Percentiles rank a stretch among this genome's conserved stretches.
phyloP scores from a whole-genome alignment of 345 rosid species.

The Eucalyptus sp. region DNA sequence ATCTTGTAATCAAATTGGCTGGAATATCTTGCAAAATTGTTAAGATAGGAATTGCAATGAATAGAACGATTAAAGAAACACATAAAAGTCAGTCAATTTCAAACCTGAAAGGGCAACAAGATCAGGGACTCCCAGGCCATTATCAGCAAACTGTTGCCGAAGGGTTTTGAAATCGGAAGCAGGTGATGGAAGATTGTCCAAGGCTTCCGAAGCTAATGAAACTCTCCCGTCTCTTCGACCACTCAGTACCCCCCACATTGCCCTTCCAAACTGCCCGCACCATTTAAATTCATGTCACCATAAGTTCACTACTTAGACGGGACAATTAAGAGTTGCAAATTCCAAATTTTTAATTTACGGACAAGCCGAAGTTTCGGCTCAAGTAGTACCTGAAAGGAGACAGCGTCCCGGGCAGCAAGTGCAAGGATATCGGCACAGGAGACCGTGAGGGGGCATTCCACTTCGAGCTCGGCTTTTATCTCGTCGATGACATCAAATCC shows the following conservation, averaged over 20 bases:
- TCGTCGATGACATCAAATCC: background rate
- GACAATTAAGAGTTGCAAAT: background rate
- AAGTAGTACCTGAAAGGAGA: background rate
- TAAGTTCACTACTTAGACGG: background rate
- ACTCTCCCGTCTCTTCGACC: background rate
- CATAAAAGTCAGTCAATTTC: background rate
- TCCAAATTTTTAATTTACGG: background rate
- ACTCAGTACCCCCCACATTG: background rate
- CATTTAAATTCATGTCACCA: background rate
- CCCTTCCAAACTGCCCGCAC: background rate
- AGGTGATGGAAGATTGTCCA: background rate
- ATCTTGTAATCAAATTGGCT: background rate
- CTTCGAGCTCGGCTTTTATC: background rate
- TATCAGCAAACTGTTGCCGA: background rate
- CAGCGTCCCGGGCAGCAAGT: background rate
- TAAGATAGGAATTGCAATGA: background rate
- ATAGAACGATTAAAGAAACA: background rate
- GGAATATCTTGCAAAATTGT: background rate
- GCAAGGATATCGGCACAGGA: conserved; percentile 1
- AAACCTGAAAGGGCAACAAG: conserved; percentile 22
- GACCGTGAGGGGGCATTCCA: background rate
- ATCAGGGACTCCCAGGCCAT: conserved; percentile 15
- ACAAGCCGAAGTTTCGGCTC: background rate
- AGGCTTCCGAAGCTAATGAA: background rate
- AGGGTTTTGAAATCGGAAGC: background rate